phyloP scores from a whole-genome alignment of 2,329 filamentous ascomycete genomes.

The Cladosporium austrohemisphaericum region DNA sequence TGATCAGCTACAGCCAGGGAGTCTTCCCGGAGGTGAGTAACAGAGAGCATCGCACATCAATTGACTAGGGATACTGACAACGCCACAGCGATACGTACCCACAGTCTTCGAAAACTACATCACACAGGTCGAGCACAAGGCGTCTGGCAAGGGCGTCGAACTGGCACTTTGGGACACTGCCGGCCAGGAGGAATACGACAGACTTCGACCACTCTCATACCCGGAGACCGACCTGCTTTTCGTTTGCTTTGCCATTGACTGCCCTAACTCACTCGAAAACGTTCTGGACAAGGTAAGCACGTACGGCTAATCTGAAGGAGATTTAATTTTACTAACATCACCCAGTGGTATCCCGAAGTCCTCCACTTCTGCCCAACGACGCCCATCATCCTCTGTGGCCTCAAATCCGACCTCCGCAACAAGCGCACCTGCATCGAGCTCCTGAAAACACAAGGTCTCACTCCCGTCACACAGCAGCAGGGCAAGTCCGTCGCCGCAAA shows the following conservation, averaged over 20 bases:
- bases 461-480: slow-evolving; percentile 88
- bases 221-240: slow-evolving; percentile 97
- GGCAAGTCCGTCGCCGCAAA: slow-evolving; percentile 82
- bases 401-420: slow-evolving; percentile 93
- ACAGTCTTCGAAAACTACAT: slow-evolving; percentile 99
- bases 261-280: slow-evolving; percentile 95
- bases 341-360: slow-evolving; percentile 96
- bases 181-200: slow-evolving; percentile 97
- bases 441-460: slow-evolving; percentile 95
- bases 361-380: slow-evolving; percentile 98
- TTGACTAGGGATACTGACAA: slow-evolving; percentile 18
- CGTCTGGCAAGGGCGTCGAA: slow-evolving; percentile 90
- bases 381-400: slow-evolving; percentile 87
- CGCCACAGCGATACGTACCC: slow-evolving; percentile 89
- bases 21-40: slow-evolving; percentile 90
- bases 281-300: slow-evolving; percentile 89
- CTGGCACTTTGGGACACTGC: slow-evolving; percentile 97
- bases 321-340: slow-evolving; percentile 16
- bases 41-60: neutral
- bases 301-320: neutral
- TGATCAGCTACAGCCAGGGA: slow-evolving; percentile 98
- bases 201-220: slow-evolving; percentile 90
- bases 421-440: slow-evolving; percentile 98
- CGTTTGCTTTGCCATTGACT: slow-evolving; percentile 98
- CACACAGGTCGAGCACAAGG: slow-evolving; percentile 85